phyloP scores from a whole-genome alignment of 164 flowering plant species.

The Macadamia tetraphylla region DNA sequence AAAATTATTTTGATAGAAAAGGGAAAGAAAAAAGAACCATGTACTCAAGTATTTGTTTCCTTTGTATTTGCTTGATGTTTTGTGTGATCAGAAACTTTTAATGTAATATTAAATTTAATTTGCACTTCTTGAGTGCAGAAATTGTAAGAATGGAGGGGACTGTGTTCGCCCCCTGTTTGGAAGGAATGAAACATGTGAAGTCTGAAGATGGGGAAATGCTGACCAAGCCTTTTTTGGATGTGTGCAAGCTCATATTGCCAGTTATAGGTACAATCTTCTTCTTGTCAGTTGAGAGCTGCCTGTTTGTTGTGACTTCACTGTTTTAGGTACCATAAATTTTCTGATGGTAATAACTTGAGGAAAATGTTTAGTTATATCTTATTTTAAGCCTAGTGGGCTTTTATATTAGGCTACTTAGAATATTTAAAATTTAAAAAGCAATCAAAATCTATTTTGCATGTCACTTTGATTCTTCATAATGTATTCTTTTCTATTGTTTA shows the following conservation, averaged over 20 bases:
- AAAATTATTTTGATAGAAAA: too few relatives aligned
- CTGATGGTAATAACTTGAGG: neutral
- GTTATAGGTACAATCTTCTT: conserved; percentile 49
- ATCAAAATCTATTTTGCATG: too few relatives aligned
- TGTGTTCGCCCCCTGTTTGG: conserved; percentile 60
- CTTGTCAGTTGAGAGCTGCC: neutral
- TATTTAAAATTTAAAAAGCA: too few relatives aligned
- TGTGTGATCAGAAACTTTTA: neutral
- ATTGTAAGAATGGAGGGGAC: conserved; percentile 59
- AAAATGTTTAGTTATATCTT: neutral
- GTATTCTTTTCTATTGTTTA: too few relatives aligned
- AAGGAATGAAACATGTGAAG: conserved; percentile 70
- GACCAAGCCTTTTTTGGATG: conserved; percentile 85
- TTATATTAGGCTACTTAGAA: too few relatives aligned
- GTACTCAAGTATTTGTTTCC: too few relatives aligned
- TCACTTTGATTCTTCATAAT: too few relatives aligned
- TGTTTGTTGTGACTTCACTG: neutral
- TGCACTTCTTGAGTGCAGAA: neutral
- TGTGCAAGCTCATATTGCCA: conserved; percentile 78
- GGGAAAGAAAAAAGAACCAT: too few relatives aligned
- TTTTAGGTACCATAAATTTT: neutral
- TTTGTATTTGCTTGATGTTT: neutral
- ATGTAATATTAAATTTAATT: too few relatives aligned
- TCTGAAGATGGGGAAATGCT: conserved; percentile 61
- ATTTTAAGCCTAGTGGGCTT: too few relatives aligned